A percentile compares a stretch with the other conserved stretches of the same genome.
Evolutionary conservation across 768 basidiomycete species (phyloP).

Genomic region (Mycena capillaripes): DNA sequence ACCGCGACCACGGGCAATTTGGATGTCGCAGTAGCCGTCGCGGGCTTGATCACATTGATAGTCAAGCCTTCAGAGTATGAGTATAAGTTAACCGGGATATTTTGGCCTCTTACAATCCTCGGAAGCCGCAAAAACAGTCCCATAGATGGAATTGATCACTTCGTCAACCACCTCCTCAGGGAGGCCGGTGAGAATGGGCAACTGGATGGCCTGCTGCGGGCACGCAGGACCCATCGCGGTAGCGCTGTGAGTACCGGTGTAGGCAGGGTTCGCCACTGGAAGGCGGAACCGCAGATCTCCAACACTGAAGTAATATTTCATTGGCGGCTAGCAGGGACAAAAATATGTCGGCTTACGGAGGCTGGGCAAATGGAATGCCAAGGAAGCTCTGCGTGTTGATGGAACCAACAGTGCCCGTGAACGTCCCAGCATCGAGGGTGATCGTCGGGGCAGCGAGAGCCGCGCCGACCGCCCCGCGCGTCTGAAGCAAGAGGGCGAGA

Average conservation of each 20-base stretch:
- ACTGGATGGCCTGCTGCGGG: conserved; percentile 56
- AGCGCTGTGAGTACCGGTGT: conserved; percentile 54
- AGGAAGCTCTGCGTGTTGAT: conserved; percentile 54
- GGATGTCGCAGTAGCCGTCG: conserved; percentile 51
- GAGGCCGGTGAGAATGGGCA: conserved; percentile 53
- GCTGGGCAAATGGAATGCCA: conserved; percentile 69
- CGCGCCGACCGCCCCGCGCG: conserved; percentile 37
- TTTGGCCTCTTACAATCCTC: conserved; percentile 60
- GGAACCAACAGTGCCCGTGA: conserved; percentile 55
- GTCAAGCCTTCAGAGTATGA: conserved; percentile 56
- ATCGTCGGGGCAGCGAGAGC: conserved; percentile 51
- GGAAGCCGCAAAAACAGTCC: conserved; percentile 46
- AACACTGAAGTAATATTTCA: conserved; percentile 39
- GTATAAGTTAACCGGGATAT: not conserved
- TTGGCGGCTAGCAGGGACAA: not conserved
- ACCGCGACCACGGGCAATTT: conserved; percentile 70
- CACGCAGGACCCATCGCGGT: conserved; percentile 60
- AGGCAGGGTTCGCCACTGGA: conserved; percentile 53
- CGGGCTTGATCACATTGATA: conserved; percentile 66
- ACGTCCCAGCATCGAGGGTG: conserved; percentile 58
- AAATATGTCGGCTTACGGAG: conserved; percentile 58
- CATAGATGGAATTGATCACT: conserved; percentile 48
- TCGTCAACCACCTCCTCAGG: conserved; percentile 50
- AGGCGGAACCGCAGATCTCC: conserved; percentile 57
- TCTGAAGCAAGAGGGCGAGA: conserved; percentile 19